These are phyloP conservation scores for Leccinum pallidistipes DNA, from an alignment of 1,284 basidiomycete species.

Conservation along the genomic window DNA sequence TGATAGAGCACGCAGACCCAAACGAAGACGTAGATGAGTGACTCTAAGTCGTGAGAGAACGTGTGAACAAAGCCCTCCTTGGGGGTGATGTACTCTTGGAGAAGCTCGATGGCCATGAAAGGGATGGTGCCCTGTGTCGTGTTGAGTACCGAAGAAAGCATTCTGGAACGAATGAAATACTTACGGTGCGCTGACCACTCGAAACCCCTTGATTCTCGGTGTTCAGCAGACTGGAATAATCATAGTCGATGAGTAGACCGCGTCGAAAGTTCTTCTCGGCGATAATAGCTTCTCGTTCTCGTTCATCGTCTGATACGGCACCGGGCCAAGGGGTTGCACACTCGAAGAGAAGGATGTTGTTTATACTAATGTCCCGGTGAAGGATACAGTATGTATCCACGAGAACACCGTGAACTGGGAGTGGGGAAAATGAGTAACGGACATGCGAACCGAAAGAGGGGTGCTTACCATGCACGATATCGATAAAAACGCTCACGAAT, in stretches of 20 bases:
- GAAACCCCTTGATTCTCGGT: neutral
- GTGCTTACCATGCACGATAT: neutral
- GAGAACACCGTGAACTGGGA: neutral
- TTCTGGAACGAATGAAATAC: neutral
- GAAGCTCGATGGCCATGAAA: neutral
- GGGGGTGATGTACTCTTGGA: neutral
- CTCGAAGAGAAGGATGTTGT: neutral
- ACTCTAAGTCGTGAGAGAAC: neutral
- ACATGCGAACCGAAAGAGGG: neutral
- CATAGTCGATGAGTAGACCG: neutral
- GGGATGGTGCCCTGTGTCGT: neutral
- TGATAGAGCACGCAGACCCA: neutral
- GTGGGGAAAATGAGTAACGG: neutral
- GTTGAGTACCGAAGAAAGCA: neutral
- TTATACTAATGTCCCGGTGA: neutral
- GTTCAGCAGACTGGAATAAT: neutral
- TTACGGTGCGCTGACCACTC: neutral
- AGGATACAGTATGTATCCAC: neutral
- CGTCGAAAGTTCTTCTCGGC: neutral
- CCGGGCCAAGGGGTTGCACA: neutral
- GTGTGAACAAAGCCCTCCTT: neutral
- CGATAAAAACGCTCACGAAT: neutral
- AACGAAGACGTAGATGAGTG: neutral
- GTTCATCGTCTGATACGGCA: neutral
- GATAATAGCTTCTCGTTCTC: neutral